These are phyloP conservation scores for Naegleria fowleri DNA, from an alignment of 208 protist genomes.

Conservation along the genomic window DNA sequence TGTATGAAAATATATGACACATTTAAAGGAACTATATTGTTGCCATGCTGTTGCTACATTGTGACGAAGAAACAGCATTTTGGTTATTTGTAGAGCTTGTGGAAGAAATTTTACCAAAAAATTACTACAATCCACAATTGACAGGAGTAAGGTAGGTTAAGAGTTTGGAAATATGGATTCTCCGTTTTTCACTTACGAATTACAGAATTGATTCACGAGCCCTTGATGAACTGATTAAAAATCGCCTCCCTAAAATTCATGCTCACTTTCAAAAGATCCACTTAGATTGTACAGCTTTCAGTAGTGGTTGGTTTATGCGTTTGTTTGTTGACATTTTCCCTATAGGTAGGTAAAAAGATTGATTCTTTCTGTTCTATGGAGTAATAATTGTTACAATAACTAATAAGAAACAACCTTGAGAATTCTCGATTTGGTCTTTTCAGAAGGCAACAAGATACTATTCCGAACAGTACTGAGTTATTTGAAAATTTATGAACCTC, in stretches of 20 bases:
- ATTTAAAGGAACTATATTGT: slow-evolving; percentile 49
- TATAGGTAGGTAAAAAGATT: slow-evolving; percentile 1
- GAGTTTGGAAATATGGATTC: no score
- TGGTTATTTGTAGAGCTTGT: slow-evolving; percentile 50
- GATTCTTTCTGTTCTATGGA: not conserved
- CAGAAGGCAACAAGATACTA: slow-evolving; percentile 50
- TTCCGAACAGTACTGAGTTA: slow-evolving; percentile 42
- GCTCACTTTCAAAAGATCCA: slow-evolving; percentile 36
- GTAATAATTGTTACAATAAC: no score
- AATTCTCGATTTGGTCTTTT: slow-evolving; percentile 53
- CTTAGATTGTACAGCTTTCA: slow-evolving; percentile 38
- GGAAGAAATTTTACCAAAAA: slow-evolving; percentile 44
- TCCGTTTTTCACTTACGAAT: no score
- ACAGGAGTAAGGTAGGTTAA: slow-evolving; percentile 19
- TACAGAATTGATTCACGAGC: slow-evolving; percentile 44
- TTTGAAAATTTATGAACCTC: slow-evolving; percentile 46
- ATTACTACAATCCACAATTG: slow-evolving; percentile 48
- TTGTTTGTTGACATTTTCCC: slow-evolving; percentile 53
- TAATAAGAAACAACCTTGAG: slow-evolving; percentile 32
- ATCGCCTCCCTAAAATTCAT: slow-evolving; percentile 38
- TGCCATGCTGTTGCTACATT: slow-evolving; percentile 44
- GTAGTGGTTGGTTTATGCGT: slow-evolving; percentile 56
- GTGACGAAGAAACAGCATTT: slow-evolving; percentile 54
- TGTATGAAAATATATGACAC: no score
- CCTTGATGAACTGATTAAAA: slow-evolving; percentile 39